A percentile compares a stretch with the other conserved stretches of the same genome.
phyloP scores from a whole-genome alignment of 345 rosid species.

The Gossypium australe region DNA sequence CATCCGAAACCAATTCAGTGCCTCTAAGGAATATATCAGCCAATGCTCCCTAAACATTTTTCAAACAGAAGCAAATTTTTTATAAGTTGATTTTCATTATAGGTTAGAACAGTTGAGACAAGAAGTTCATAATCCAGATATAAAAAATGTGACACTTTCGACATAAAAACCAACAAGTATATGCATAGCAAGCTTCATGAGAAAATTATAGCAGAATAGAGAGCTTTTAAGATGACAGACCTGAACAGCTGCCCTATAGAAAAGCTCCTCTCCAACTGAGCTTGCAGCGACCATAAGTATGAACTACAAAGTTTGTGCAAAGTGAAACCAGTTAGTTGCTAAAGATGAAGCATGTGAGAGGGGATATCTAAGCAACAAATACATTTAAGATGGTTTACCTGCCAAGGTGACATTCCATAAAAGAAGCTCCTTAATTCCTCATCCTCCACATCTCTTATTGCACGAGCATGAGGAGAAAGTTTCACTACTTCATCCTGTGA shows the following conservation, averaged over 20 bases:
- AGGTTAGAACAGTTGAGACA: neutral
- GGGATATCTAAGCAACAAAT: neutral
- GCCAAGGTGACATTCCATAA: constrained; percentile 97
- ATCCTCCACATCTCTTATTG: constrained; percentile 97
- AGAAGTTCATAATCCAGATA: neutral
- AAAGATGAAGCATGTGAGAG: neutral
- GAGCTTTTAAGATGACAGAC: constrained; percentile 24
- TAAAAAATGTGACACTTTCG: neutral
- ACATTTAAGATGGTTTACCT: constrained; percentile 36
- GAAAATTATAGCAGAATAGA: neutral
- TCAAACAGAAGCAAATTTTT: neutral
- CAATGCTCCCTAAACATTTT: constrained; percentile 60
- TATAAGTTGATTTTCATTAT: neutral
- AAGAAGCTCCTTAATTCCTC: constrained; percentile 94
- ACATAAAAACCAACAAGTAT: neutral
- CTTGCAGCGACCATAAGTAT: constrained; percentile 79
- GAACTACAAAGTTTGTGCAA: constrained; percentile 42
- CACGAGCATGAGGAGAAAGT: constrained; percentile 91
- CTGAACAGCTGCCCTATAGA: constrained; percentile 97
- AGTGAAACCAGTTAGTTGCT: constrained; percentile 4
- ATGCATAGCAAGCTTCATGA: neutral
- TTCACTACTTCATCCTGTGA: constrained; percentile 94
- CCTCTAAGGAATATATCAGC: constrained; percentile 85
- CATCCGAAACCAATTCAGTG: constrained; percentile 54
- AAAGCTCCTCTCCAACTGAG: constrained; percentile 97